phyloP scores from a whole-genome alignment of 31 red algal species.

The Pterothamnion heteromorphum region DNA sequence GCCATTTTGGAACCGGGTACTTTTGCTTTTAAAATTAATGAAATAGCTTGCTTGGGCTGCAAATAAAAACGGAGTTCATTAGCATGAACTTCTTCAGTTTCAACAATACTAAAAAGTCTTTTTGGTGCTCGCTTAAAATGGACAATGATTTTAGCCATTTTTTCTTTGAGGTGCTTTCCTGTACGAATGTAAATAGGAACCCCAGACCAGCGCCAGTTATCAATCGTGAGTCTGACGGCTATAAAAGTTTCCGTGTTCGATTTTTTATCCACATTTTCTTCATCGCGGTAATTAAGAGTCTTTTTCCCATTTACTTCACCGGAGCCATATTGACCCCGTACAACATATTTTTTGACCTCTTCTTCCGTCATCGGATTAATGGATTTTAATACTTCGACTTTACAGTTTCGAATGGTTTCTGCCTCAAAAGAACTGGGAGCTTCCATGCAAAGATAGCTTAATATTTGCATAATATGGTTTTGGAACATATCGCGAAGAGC shows the following conservation, averaged over 20 bases:
- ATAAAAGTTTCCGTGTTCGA: slow-evolving; percentile 78
- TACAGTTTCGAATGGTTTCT: slow-evolving; percentile 88
- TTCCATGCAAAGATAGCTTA: slow-evolving; percentile 89
- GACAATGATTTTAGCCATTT: slow-evolving; percentile 78
- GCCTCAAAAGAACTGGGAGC: slow-evolving; percentile 72
- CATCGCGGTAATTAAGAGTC: slow-evolving; percentile 55
- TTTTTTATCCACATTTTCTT: slow-evolving; percentile 61
- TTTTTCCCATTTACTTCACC: slow-evolving; percentile 31
- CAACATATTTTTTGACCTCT: slow-evolving; percentile 35
- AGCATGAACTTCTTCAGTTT: slow-evolving; percentile 34
- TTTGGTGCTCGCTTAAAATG: slow-evolving; percentile 81
- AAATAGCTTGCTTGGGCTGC: slow-evolving; percentile 97
- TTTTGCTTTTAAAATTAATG: slow-evolving; percentile 81
- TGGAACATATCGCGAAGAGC: slow-evolving; percentile 97
- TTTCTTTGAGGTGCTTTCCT: slow-evolving; percentile 86
- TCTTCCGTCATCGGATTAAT: slow-evolving; percentile 58
- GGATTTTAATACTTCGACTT: slow-evolving; percentile 82
- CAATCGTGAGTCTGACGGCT: slow-evolving; percentile 67
- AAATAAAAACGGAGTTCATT: slow-evolving; percentile 89
- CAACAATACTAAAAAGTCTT: slow-evolving; percentile 53
- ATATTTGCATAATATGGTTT: slow-evolving; percentile 90
- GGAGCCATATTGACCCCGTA: slow-evolving; percentile 39
- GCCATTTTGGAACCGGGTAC: slow-evolving; percentile 78
- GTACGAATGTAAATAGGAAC: slow-evolving; percentile 92
- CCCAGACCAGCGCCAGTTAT: slow-evolving; percentile 88